Conservation (phyloP, 1,139 yeast species). For the Scheffersomyces illinoinensis region DNA sequence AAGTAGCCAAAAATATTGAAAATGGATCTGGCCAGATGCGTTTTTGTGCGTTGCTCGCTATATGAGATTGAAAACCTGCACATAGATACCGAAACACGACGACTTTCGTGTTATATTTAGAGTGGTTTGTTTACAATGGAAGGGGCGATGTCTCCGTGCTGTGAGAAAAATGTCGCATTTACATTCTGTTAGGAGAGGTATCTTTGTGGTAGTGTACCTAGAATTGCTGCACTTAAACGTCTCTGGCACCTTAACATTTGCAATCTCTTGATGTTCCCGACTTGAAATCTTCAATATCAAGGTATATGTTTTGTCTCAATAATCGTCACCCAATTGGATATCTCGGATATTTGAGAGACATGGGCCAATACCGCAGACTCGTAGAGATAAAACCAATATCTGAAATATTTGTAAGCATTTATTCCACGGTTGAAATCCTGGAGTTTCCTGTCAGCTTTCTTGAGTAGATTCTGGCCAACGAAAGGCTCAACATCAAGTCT, state of each 20-base stretch:
- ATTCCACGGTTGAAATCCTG: not conserved
- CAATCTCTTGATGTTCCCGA: too few species aligned
- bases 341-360: too few species aligned
- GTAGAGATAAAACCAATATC: too few species aligned
- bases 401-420: too few species aligned
- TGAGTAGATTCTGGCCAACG: not conserved
- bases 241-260: too few species aligned
- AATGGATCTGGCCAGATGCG: not conserved
- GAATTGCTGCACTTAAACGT: too few species aligned
- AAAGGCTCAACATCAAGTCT: not conserved
- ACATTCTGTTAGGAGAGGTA: not conserved
- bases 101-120: not conserved
- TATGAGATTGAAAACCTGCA: not conserved
- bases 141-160: not conserved
- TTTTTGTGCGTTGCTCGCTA: not conserved
- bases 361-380: too few species aligned
- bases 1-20: not conserved
- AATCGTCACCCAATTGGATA: too few species aligned
- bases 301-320: too few species aligned
- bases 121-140: not conserved
- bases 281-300: too few species aligned
- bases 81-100: not conserved
- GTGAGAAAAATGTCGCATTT: not conserved
- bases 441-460: not conserved
- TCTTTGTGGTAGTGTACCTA: too few species aligned